These are phyloP conservation scores for Bacterosira constricta DNA, from an alignment of 108 stramenopile genomes.

Conservation along the genomic window DNA sequence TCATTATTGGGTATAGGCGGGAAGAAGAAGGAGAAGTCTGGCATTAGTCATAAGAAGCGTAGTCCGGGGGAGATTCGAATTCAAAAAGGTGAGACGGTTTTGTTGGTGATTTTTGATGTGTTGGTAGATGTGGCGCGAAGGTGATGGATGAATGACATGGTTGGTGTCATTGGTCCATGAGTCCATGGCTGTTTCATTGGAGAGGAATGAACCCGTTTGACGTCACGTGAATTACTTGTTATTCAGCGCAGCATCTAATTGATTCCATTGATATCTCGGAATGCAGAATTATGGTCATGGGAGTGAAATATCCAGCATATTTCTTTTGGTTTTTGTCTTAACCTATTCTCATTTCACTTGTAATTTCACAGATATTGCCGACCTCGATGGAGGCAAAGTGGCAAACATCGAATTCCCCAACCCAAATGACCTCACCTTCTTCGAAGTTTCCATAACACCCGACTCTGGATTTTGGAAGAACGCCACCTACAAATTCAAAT, in stretches of 20 bases:
- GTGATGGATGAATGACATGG: no score
- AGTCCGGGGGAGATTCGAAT: constrained; percentile 99
- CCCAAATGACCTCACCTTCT: constrained; percentile 94
- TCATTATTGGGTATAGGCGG: constrained; percentile 85
- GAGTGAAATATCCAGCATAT: not conserved
- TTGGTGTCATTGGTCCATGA: no score
- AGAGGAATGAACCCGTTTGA: no score
- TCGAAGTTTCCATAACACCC: constrained; percentile 88
- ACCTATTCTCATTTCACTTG: not conserved
- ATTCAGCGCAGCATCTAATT: not conserved
- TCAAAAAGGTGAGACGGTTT: constrained; percentile 97
- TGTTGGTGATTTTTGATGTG: no score
- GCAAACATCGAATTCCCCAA: constrained; percentile 94
- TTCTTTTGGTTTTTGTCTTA: no score
- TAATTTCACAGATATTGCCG: constrained; percentile 91
- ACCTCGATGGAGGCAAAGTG: constrained; percentile 97
- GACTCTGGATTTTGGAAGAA: constrained; percentile 96
- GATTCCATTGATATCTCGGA: not conserved
- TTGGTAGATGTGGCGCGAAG: no score
- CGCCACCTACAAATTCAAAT: constrained; percentile 94
- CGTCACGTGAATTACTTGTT: no score
- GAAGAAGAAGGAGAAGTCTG: constrained; percentile 65
- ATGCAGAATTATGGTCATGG: not conserved
- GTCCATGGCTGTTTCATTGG: no score
- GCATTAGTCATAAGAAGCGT: constrained; percentile 67